These are phyloP conservation scores for Huntiella moniliformis DNA, from an alignment of 2,329 filamentous ascomycete species.

Conservation along the genomic window DNA sequence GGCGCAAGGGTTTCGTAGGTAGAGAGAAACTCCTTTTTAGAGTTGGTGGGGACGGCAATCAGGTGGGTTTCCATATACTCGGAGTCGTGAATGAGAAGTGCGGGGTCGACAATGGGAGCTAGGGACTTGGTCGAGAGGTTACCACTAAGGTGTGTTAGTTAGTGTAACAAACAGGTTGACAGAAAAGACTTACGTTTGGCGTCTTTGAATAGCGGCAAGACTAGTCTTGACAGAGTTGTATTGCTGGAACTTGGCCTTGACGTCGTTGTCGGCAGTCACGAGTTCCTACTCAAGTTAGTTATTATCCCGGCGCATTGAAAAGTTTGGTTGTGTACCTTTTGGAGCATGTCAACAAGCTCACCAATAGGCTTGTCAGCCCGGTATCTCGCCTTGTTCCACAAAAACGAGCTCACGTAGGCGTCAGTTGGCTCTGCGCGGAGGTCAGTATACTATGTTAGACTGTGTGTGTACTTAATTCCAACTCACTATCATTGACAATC, in stretches of 20 bases:
- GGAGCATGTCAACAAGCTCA: constrained; percentile 70
- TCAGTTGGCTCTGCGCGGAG: constrained; percentile 63
- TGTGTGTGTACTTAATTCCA: neutral
- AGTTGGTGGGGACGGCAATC: constrained; percentile 63
- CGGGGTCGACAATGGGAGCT: constrained; percentile 68
- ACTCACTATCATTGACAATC: constrained; percentile 80
- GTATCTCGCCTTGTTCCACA: constrained; percentile 97
- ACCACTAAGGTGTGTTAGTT: constrained; percentile 34
- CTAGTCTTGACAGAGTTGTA: constrained; percentile 84
- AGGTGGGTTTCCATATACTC: constrained; percentile 96
- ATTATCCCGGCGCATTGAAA: neutral
- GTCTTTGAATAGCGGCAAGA: constrained; percentile 62
- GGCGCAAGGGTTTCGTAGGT: constrained; percentile 73
- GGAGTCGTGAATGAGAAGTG: constrained; percentile 65
- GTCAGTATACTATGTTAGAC: neutral
- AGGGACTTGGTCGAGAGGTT: constrained; percentile 91
- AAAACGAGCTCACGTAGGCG: constrained; percentile 73
- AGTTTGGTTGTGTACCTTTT: constrained; percentile 42
- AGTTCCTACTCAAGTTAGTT: constrained; percentile 43
- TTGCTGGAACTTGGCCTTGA: constrained; percentile 84
- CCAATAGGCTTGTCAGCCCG: constrained; percentile 75
- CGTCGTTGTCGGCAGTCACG: constrained; percentile 81
- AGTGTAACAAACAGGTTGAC: constrained; percentile 3
- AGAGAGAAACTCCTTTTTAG: constrained; percentile 73
- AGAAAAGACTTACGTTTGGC: constrained; percentile 51